Conservation (phyloP, 2,329 filamentous ascomycete species). For the Bipolaris zeicola region DNA sequence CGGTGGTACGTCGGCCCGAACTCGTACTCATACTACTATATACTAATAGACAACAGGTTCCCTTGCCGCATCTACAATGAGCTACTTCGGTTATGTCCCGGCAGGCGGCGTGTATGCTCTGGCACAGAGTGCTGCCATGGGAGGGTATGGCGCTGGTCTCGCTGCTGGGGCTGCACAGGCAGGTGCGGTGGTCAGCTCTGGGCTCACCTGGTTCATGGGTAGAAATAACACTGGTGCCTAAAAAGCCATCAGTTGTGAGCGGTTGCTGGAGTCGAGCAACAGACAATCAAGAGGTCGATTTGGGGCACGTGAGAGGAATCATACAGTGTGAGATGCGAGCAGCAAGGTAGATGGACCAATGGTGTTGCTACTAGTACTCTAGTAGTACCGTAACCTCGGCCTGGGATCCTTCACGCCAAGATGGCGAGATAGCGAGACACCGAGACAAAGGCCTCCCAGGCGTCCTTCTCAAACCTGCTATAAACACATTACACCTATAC, state of each 20-base stretch:
- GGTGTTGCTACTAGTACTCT: not conserved
- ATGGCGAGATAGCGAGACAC: not conserved
- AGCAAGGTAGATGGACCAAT: slow-evolving; percentile 1
- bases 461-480: not conserved
- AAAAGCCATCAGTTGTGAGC: not conserved
- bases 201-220: slow-evolving; percentile 15
- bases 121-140: slow-evolving; percentile 42
- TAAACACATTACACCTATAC: not conserved
- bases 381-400: slow-evolving; percentile 11
- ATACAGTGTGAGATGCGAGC: slow-evolving; percentile 3
- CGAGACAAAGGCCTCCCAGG: not conserved
- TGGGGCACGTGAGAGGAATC: not conserved
- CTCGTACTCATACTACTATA: not conserved
- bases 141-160: slow-evolving; percentile 35
- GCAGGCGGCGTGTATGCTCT: slow-evolving; percentile 32
- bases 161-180: slow-evolving; percentile 29
- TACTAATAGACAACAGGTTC: slow-evolving; percentile 23
- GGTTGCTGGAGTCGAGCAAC: not conserved
- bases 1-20: slow-evolving; percentile 21
- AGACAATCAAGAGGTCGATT: not conserved
- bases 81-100: slow-evolving; percentile 26
- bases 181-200: slow-evolving; percentile 25
- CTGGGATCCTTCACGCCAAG: slow-evolving; percentile 12
- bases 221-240: slow-evolving; percentile 3
- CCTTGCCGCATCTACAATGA: slow-evolving; percentile 27